phyloP scores from a whole-genome alignment of 2,329 filamentous ascomycete genomes.

The Tolypocladium endophyticum region DNA sequence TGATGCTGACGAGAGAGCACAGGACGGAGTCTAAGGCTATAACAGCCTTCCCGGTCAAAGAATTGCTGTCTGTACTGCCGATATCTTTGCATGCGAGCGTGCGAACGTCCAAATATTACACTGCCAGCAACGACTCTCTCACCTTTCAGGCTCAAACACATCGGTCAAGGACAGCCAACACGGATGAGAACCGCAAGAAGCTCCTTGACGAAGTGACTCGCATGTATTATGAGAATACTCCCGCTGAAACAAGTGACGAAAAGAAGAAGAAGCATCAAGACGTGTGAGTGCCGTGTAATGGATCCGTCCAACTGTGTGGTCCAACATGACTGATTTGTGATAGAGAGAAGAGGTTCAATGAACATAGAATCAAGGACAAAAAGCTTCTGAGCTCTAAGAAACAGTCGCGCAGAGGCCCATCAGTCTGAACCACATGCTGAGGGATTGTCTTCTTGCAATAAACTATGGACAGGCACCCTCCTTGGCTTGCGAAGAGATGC shows the following conservation, averaged over 20 bases:
- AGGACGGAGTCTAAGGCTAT: constrained; percentile 52
- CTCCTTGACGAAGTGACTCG: constrained; percentile 34
- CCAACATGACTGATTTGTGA: constrained; percentile 4
- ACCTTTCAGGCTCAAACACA: constrained; percentile 45
- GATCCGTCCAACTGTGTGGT: neutral
- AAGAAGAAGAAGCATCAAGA: constrained; percentile 38
- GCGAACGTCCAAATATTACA: constrained; percentile 44
- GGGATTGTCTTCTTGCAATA: neutral
- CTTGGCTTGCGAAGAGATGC: neutral
- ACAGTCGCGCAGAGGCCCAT: constrained; percentile 28
- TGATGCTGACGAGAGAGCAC: constrained; percentile 23
- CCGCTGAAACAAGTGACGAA: constrained; percentile 32
- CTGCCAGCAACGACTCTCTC: constrained; percentile 38
- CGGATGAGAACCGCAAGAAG: constrained; percentile 40
- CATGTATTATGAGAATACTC: constrained; percentile 36
- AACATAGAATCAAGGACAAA: constrained; percentile 34
- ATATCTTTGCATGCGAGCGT: constrained; percentile 34
- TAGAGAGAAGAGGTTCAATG: constrained; percentile 36
- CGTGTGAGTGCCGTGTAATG: constrained; percentile 25
- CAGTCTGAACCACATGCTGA: constrained; percentile 10
- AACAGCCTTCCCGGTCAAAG: constrained; percentile 37
- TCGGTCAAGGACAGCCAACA: constrained; percentile 40
- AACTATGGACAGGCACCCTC: neutral
- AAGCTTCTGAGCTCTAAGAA: constrained; percentile 41
- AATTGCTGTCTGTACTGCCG: constrained; percentile 35